These are phyloP conservation scores for Cyphellophora europaea DNA, from an alignment of 2,329 filamentous ascomycete genomes.

Conservation along the genomic window DNA sequence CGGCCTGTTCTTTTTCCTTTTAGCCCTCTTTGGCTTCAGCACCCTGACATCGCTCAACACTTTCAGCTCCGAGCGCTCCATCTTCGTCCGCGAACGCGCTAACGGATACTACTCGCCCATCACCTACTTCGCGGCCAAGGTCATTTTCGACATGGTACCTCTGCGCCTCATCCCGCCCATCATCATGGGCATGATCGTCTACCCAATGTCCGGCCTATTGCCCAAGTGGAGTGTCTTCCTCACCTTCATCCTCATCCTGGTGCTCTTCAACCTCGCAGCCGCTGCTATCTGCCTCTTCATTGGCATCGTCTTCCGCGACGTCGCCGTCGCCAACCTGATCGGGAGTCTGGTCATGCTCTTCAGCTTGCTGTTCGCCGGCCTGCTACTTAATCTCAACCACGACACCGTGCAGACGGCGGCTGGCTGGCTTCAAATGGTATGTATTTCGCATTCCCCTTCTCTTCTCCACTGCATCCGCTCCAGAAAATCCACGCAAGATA, in stretches of 20 bases:
- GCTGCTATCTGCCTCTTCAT: slow-evolving; percentile 92
- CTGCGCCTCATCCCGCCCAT: slow-evolving; percentile 90
- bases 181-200: slow-evolving; percentile 90
- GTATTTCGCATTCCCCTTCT: slow-evolving; percentile 21
- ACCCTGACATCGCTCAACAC: slow-evolving; percentile 89
- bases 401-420: slow-evolving; percentile 72
- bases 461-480: too few species aligned
- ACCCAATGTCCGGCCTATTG: slow-evolving; percentile 93
- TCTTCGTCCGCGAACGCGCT: slow-evolving; percentile 87
- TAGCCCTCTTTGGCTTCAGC: slow-evolving; percentile 93
- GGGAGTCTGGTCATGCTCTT: slow-evolving; percentile 97
- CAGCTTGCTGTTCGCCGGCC: slow-evolving; percentile 84
- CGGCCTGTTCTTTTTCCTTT: slow-evolving; percentile 93
- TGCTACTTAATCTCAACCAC: slow-evolving; percentile 70
- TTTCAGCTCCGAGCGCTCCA: slow-evolving; percentile 78
- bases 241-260: slow-evolving; percentile 82
- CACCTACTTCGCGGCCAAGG: slow-evolving; percentile 90
- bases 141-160: slow-evolving; percentile 96
- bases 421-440: slow-evolving; percentile 76
- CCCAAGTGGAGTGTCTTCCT: slow-evolving; percentile 75
- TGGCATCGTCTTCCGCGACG: slow-evolving; percentile 87
- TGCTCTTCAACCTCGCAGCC: slow-evolving; percentile 92
- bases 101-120: slow-evolving; percentile 94
- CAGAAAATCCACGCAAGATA: slow-evolving; percentile 3
- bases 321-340: slow-evolving; percentile 83